phyloP scores from a whole-genome alignment of 345 rosid species.

The Bruguiera parviflora region DNA sequence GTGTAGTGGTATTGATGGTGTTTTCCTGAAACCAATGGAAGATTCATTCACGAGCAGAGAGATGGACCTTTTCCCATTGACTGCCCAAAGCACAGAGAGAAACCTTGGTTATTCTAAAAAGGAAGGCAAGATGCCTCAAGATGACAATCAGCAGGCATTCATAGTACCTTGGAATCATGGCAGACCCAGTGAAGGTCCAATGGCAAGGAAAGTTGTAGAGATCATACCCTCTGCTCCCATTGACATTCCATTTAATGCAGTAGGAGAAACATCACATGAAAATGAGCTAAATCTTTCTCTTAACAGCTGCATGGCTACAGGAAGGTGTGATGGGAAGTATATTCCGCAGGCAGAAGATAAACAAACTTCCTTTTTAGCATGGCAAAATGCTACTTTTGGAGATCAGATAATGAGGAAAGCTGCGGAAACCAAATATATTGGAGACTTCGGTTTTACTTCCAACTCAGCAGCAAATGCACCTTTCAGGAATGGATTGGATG shows the following conservation, averaged over 20 bases:
- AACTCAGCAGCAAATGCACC: conserved; percentile 34
- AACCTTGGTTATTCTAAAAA: conserved; percentile 38
- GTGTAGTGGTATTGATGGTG: conserved; percentile 21
- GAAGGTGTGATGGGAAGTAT: conserved; percentile 31
- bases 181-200: conserved; percentile 31
- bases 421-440: conserved; percentile 26
- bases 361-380: conserved; percentile 18
- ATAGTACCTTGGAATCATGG: conserved; percentile 27
- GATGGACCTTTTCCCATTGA: conserved; percentile 34
- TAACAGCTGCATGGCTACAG: conserved; percentile 36
- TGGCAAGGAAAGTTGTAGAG: conserved; percentile 29
- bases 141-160: conserved; percentile 32
- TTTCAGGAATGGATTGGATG: conserved; percentile 29
- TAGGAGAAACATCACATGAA: conserved; percentile 32
- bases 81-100: conserved; percentile 38
- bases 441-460: conserved; percentile 35
- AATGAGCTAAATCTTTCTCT: conserved; percentile 43
- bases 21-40: conserved; percentile 19
- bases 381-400: conserved; percentile 27
- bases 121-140: conserved; percentile 44
- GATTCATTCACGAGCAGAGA: conserved; percentile 34
- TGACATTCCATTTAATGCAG: conserved; percentile 28
- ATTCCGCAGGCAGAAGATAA: conserved; percentile 31
- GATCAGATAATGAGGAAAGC: conserved; percentile 37
- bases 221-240: conserved; percentile 21